Evolutionary conservation across 345 rosid species (phyloP), one percentile per base, ranked within the genome.

Genomic region (Bretschneidera sinensis): DNA sequence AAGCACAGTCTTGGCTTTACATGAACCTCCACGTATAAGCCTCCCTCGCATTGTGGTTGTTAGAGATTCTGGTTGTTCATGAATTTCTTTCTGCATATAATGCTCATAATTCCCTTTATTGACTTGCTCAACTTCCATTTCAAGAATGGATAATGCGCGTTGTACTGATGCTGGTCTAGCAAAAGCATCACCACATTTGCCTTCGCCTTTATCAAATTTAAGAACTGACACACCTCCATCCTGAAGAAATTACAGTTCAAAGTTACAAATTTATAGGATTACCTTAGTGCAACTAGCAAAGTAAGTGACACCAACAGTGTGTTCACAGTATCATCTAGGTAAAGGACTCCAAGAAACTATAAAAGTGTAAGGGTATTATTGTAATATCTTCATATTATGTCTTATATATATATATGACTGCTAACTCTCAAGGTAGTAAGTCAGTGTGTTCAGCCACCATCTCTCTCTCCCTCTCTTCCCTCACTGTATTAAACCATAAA

Each of bases 31-130:
- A 22, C 85, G 97, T 65, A 84, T 83, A 72, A 92, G 97, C 70
- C 98, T 75, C 17, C 98, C 98, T 64, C 98, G 81, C 98, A 92
- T 87, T 20, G 98, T 87, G 65, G 98, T 92, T 15, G 83, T 92
- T 55, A 92, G 70, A 68, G 98, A 92, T 73, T 92, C 97, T 1
- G 98, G 97, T 69, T 92, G 98, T 64, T 92, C 98, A 45, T 92
- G 98, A 71, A 92, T 92, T 83, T 92, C 98, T 76, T 92, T 92
- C 79, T 87, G 96, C 98, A 92, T 92, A 69, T 92, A 92, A 57
- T 92, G 94, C 61, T 92, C 96, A 57, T 85, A 92, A 8, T 70
- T 78, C 48, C 98, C 98, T 74, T 87, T 92, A 74, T 83, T 85
- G 71, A 92, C 89, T 74, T 92, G 98, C 76, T 92, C 97, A 65